Conservation (phyloP, 441 rosid species). For the Populus hybrid region DNA sequence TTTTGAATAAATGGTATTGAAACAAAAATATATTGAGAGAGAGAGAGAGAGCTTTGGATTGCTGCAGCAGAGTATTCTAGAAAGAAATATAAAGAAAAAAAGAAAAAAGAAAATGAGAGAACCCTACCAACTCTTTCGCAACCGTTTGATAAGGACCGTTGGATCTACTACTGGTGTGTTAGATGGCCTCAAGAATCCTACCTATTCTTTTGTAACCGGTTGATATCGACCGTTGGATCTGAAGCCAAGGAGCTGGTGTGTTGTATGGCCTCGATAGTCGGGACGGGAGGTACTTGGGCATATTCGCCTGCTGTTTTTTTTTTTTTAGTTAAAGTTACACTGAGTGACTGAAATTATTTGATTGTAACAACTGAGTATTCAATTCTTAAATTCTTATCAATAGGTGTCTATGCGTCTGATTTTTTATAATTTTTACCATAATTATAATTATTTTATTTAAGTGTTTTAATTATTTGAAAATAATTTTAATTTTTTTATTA, state of each 20-base stretch:
- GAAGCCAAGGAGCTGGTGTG: not conserved
- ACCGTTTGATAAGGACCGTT: not conserved
- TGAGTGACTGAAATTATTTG: no score
- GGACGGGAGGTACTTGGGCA: not conserved
- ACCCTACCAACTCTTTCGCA: conserved; percentile 2
- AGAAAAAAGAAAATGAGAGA: not conserved
- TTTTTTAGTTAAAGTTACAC: not conserved
- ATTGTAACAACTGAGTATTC: not conserved
- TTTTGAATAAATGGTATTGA: conserved; percentile 21
- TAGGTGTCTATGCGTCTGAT: no score
- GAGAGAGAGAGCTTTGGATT: not conserved
- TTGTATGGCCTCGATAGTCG: not conserved
- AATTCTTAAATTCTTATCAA: no score
- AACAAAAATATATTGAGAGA: not conserved
- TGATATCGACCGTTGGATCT: conserved; percentile 31
- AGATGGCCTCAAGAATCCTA: not conserved
- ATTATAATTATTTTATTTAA: no score
- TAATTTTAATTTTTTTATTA: no score
- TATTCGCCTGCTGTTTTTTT: not conserved
- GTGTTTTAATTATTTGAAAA: no score
- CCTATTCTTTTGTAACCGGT: not conserved
- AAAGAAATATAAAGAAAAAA: not conserved
- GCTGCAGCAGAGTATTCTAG: not conserved
- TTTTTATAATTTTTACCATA: no score
- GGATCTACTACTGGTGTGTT: not conserved